phyloP scores from a whole-genome alignment of 805 yeast genomes.

The Schwanniomyces sp. region DNA sequence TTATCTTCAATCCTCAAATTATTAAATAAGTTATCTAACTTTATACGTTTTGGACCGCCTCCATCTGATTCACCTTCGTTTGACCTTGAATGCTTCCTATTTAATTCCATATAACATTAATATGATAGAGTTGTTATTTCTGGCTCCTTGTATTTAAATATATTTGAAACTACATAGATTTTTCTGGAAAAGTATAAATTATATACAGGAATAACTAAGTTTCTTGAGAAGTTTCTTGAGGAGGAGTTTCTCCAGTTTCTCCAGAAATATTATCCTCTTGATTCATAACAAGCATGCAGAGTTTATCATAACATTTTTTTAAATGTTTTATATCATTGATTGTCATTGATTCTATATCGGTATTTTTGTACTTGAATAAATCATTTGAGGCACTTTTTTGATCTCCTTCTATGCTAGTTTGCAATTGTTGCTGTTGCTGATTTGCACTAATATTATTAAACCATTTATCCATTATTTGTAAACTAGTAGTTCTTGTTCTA shows the following conservation, averaged over 20 bases:
- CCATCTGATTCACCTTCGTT: slow-evolving; percentile 2
- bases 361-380: slow-evolving; percentile 30
- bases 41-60: slow-evolving; percentile 23
- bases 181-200: neutral
- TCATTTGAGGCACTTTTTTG: slow-evolving; percentile 17
- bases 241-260: neutral
- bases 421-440: slow-evolving; percentile 4
- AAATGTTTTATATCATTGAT: slow-evolving; percentile 32
- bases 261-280: slow-evolving; percentile 1
- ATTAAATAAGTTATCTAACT: slow-evolving; percentile 28
- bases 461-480: slow-evolving; percentile 46
- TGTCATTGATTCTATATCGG: slow-evolving; percentile 36
- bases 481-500: slow-evolving; percentile 35
- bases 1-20: slow-evolving; percentile 20
- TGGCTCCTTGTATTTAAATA: neutral
- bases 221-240: too few species aligned
- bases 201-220: neutral
- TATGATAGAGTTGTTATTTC: neutral
- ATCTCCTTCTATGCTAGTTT: slow-evolving; percentile 5
- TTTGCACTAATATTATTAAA: slow-evolving; percentile 27
- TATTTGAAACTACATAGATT: neutral
- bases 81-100: slow-evolving; percentile 7
- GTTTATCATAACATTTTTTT: slow-evolving; percentile 37
- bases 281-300: slow-evolving; percentile 23
- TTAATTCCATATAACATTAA: slow-evolving; percentile 2